phyloP scores from a whole-genome alignment of 2,329 filamentous ascomycete species.

The Pseudovirgaria hyperparasitica region DNA sequence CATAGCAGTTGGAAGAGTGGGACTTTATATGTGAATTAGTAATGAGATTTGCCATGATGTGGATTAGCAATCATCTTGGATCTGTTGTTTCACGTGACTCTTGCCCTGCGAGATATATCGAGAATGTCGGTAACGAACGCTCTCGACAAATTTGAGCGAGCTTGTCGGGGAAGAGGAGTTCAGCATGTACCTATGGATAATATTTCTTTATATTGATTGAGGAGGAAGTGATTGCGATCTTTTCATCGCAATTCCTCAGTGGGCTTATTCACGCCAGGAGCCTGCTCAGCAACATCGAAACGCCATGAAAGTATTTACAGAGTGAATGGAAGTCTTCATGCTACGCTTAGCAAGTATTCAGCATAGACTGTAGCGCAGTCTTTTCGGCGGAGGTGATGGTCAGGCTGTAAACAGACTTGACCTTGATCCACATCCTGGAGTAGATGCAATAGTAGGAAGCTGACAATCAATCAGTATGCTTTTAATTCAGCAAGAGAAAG shows the following conservation, averaged over 20 bases:
- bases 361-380: conserved; percentile 50
- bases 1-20: not conserved
- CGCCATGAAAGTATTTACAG: too few species aligned
- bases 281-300: too few species aligned
- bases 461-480: conserved; percentile 10
- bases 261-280: too few species aligned
- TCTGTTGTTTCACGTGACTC: too few species aligned
- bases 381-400: conserved; percentile 63
- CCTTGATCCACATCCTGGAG: conserved; percentile 61
- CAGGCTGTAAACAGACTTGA: conserved; percentile 61
- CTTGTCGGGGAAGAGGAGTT: too few species aligned
- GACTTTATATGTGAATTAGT: not conserved
- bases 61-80: too few species aligned
- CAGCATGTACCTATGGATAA: too few species aligned
- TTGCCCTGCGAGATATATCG: not conserved
- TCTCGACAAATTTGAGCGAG: too few species aligned
- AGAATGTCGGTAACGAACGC: not conserved
- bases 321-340: too few species aligned
- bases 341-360: conserved; percentile 44
- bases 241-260: too few species aligned
- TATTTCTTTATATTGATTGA: too few species aligned
- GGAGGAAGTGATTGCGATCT: too few species aligned
- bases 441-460: conserved; percentile 65
- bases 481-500: not conserved
- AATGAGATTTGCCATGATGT: not conserved